Conservation (phyloP, 2,329 filamentous ascomycete species). For the Elsinoe perseae region DNA sequence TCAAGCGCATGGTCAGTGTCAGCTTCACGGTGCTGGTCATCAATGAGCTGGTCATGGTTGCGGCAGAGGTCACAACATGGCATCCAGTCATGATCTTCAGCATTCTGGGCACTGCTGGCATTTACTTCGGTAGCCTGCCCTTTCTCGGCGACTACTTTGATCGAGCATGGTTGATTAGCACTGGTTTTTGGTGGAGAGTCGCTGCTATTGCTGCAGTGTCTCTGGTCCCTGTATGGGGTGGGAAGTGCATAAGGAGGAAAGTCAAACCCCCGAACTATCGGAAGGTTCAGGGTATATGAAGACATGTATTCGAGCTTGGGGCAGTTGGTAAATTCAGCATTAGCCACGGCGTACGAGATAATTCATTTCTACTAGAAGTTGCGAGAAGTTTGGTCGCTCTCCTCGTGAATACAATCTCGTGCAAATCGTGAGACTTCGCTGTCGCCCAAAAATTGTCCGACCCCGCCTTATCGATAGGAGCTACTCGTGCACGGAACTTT, state of each 20-base stretch:
- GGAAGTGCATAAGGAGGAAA: constrained; percentile 73
- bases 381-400: too few relatives aligned
- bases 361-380: too few relatives aligned
- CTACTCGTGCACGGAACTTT: neutral
- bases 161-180: constrained; percentile 64
- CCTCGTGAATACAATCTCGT: too few relatives aligned
- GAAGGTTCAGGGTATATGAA: constrained; percentile 55
- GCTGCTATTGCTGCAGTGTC: constrained; percentile 70
- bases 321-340: neutral
- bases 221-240: constrained; percentile 77
- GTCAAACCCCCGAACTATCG: constrained; percentile 90
- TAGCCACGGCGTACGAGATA: neutral
- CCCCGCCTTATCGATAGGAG: neutral
- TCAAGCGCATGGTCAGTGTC: constrained; percentile 68
- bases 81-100: constrained; percentile 83
- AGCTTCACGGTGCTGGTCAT: constrained; percentile 86
- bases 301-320: neutral
- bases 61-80: constrained; percentile 94
- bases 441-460: neutral
- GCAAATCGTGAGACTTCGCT: too few relatives aligned
- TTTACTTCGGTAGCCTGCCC: constrained; percentile 77
- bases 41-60: constrained; percentile 96
- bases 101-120: constrained; percentile 70
- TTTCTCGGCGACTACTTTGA: constrained; percentile 90
- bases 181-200: constrained; percentile 85